Evolutionary conservation across 768 basidiomycete species (phyloP).

Genomic region (Lactifluus volemus): DNA sequence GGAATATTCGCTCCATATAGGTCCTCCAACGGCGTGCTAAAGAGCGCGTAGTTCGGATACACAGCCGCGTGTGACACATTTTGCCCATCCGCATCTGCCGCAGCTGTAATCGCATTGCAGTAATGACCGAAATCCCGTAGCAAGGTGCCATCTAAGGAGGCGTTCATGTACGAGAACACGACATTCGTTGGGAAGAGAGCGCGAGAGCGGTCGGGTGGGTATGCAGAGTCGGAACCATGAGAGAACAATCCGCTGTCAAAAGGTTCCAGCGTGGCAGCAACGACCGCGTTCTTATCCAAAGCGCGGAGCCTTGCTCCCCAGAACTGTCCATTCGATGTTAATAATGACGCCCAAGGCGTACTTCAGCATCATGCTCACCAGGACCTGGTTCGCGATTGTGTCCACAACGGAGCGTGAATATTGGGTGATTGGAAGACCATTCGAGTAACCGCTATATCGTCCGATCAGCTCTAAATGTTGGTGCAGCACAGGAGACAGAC

Average conservation of each 20-base stretch:
- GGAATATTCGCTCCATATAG: slow-evolving; percentile 19
- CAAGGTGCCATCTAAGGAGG: slow-evolving; percentile 33
- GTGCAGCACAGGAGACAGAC: neutral
- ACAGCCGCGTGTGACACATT: slow-evolving; percentile 5
- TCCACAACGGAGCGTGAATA: neutral
- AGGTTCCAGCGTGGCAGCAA: neutral
- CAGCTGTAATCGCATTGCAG: neutral
- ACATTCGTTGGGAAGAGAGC: slow-evolving; percentile 1
- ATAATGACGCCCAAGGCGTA: neutral
- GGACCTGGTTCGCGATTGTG: neutral
- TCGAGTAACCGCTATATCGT: neutral
- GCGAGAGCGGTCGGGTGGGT: slow-evolving; percentile 9
- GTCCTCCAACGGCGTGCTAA: slow-evolving; percentile 8
- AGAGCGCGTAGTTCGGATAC: slow-evolving; percentile 19
- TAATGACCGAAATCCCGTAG: slow-evolving; percentile 28
- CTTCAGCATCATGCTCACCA: neutral
- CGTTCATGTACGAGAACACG: neutral
- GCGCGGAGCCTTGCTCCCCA: neutral
- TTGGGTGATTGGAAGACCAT: neutral
- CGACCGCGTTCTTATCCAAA: neutral
- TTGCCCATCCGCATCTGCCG: slow-evolving; percentile 19
- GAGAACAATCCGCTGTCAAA: slow-evolving; percentile 1
- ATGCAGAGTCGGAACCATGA: slow-evolving; percentile 11
- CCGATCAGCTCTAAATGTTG: neutral
- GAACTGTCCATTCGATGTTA: neutral